phyloP scores from a whole-genome alignment of 1,139 yeast species.

The Martiniozyma asiatica region DNA sequence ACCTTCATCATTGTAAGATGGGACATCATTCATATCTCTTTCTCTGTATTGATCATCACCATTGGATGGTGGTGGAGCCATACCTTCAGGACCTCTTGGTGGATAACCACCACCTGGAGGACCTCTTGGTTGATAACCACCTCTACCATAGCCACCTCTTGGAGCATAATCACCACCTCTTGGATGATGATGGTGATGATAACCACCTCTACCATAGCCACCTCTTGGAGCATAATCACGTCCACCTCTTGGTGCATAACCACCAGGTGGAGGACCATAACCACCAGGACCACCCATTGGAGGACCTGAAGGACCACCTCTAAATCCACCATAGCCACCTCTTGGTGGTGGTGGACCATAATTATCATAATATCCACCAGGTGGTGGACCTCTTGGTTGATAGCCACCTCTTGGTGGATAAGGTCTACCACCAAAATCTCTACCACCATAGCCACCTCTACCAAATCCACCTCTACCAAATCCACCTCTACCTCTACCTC shows the following conservation, averaged over 20 bases:
- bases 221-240: conserved; percentile 19
- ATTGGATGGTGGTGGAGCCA: conserved; percentile 3
- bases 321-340: conserved; percentile 17
- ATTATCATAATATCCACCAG: conserved; percentile 17
- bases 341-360: conserved; percentile 18
- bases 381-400: conserved; percentile 14
- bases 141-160: conserved; percentile 16
- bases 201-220: conserved; percentile 18
- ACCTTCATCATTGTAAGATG: conserved; percentile 17
- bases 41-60: conserved; percentile 11
- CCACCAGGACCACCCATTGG: conserved; percentile 15
- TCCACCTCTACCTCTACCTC: conserved; percentile 31
- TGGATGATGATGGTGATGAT: conserved; percentile 17
- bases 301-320: conserved; percentile 16
- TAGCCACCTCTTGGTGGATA: conserved; percentile 20
- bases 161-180: conserved; percentile 15
- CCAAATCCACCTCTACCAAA: conserved; percentile 21
- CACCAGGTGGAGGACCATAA: conserved; percentile 16
- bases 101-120: conserved; percentile 17
- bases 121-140: conserved; percentile 18
- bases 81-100: conserved; percentile 13
- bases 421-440: conserved; percentile 21
- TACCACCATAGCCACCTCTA: conserved; percentile 34
- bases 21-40: conserved; percentile 17
- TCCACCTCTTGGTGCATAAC: conserved; percentile 19